Evolutionary conservation across 306 rosid species (phyloP).

Genomic region (Castanea sativa): DNA sequence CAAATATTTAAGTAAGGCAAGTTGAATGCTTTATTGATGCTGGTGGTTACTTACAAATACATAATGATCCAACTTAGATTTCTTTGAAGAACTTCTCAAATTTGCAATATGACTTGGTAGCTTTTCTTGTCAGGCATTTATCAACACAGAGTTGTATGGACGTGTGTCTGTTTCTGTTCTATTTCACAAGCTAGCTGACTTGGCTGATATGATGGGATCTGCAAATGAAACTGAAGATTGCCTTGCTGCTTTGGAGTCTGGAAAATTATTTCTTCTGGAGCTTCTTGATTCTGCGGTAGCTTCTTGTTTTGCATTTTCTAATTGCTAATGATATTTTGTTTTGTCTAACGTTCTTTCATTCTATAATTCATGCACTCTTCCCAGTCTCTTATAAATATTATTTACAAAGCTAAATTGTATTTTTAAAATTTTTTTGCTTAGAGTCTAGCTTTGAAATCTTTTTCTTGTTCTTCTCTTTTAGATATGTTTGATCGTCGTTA

Average conservation of each 20-base stretch:
- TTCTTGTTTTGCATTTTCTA: not conserved
- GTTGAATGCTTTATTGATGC: constrained; percentile 2
- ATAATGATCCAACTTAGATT: not conserved
- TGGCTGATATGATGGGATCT: constrained; percentile 48
- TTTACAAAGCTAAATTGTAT: too few relatives aligned
- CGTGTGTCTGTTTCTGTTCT: constrained; percentile 92
- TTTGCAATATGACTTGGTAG: constrained; percentile 20
- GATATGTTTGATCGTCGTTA: too few relatives aligned
- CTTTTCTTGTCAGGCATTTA: constrained; percentile 66
- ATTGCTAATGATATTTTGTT: constrained; percentile 5
- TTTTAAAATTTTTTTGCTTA: too few relatives aligned
- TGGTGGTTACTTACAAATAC: constrained; percentile 8
- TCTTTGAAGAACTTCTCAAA: constrained; percentile 13
- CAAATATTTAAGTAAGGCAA: not conserved
- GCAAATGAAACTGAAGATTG: constrained; percentile 39
- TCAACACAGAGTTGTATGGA: constrained; percentile 95
- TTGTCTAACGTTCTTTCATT: too few relatives aligned
- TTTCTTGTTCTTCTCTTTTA: too few relatives aligned
- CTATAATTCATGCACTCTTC: too few relatives aligned
- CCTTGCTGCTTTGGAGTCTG: constrained; percentile 61
- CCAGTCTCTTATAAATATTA: too few relatives aligned
- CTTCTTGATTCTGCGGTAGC: constrained; percentile 87
- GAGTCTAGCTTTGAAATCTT: too few relatives aligned
- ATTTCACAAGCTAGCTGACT: constrained; percentile 76
- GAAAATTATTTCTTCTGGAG: constrained; percentile 77